These are phyloP conservation scores for Copromyces sp. DNA, from an alignment of 495 filamentous ascomycete species.

Conservation along the genomic window DNA sequence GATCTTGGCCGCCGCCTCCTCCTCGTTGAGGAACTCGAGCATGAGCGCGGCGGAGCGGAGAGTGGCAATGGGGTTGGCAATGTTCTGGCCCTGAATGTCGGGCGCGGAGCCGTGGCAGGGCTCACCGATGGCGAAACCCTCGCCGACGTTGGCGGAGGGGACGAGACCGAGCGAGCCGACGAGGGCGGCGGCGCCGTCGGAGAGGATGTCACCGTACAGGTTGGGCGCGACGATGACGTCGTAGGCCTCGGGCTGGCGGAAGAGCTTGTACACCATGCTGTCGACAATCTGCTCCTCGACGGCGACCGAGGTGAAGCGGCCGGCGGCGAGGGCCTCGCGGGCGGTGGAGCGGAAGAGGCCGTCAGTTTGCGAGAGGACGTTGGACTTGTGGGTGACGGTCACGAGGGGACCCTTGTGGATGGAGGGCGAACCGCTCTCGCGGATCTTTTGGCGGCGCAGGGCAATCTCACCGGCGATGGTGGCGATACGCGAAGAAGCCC, in stretches of 20 bases:
- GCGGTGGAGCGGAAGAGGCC: slow-evolving; percentile 85
- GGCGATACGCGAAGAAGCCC: slow-evolving; percentile 72
- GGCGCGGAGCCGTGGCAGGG: slow-evolving; percentile 95
- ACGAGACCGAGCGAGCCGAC: slow-evolving; percentile 92
- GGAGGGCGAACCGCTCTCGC: slow-evolving; percentile 35
- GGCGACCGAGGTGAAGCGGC: slow-evolving; percentile 49
- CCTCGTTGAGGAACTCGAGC: slow-evolving; percentile 89
- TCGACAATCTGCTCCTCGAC: slow-evolving; percentile 99
- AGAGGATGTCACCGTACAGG: slow-evolving; percentile 94
- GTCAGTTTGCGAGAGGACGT: slow-evolving; percentile 93
- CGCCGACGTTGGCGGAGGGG: slow-evolving; percentile 92
- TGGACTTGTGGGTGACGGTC: slow-evolving; percentile 97
- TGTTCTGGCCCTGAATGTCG: slow-evolving; percentile 84
- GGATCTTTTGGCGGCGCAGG: slow-evolving; percentile 70
- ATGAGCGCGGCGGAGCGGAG: slow-evolving; percentile 84
- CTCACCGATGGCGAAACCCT: slow-evolving; percentile 92
- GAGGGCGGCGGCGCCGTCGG: slow-evolving; percentile 88
- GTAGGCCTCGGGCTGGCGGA: slow-evolving; percentile 87
- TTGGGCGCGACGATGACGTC: slow-evolving; percentile 98
- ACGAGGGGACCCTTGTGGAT: slow-evolving; percentile 66
- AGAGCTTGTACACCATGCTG: slow-evolving; percentile 98
- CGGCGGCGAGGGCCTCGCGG: slow-evolving; percentile 53
- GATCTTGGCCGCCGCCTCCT: slow-evolving; percentile 75
- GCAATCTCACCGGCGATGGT: slow-evolving; percentile 93
- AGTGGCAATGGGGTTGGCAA: slow-evolving; percentile 95